Percentiles rank a stretch among this genome's conserved stretches.
Conservation (phyloP, 805 yeast genomes). For the Vanderwaltozyma yarrowii region DNA sequence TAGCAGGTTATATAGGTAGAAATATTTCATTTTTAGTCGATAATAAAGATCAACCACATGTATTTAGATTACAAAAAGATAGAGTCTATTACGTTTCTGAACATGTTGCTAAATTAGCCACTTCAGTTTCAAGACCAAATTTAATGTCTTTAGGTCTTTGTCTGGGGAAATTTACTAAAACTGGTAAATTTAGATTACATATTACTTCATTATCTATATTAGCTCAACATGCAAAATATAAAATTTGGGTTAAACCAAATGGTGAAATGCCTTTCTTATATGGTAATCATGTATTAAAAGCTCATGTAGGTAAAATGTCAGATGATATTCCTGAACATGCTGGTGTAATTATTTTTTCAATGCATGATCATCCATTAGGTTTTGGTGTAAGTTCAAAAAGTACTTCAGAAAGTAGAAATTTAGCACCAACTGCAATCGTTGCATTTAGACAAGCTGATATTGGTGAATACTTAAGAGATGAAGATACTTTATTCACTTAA, state of each 20-base stretch:
- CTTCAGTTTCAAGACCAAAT: constrained; percentile 79
- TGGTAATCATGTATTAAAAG: constrained; percentile 93
- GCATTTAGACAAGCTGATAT: constrained; percentile 96
- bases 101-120: constrained; percentile 73
- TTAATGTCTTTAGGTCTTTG: constrained; percentile 91
- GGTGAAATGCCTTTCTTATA: constrained; percentile 98
- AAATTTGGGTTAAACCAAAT: constrained; percentile 91
- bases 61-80: constrained; percentile 91
- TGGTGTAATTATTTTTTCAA: constrained; percentile 83
- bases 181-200: constrained; percentile 92
- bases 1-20: constrained; percentile 95
- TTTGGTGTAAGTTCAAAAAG: constrained; percentile 93
- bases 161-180: constrained; percentile 93
- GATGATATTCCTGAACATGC: constrained; percentile 98
- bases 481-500: constrained; percentile 85
- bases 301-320: constrained; percentile 92
- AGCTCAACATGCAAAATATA: constrained; percentile 82
- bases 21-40: constrained; percentile 83
- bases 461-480: constrained; percentile 96
- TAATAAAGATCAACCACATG: constrained; percentile 73
- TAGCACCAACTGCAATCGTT: constrained; percentile 90
- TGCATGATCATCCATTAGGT: constrained; percentile 89
- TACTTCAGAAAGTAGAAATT: constrained; percentile 73
- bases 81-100: constrained; percentile 90
- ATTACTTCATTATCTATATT: constrained; percentile 80